Evolutionary conservation across 495 filamentous ascomycete genomes (phyloP).

Genomic region (Podospora australis): DNA sequence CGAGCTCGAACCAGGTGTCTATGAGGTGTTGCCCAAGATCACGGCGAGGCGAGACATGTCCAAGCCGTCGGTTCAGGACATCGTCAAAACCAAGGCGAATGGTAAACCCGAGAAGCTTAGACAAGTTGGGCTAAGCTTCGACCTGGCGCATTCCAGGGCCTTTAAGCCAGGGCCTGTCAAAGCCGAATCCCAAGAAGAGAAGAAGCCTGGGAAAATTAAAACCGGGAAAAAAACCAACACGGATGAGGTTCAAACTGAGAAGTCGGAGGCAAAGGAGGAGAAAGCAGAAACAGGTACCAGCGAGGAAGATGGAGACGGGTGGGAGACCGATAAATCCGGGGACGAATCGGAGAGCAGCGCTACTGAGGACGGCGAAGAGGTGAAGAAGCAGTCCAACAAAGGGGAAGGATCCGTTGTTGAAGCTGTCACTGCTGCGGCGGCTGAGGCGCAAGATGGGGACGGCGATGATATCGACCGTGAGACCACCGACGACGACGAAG

Average conservation of each 20-base stretch:
- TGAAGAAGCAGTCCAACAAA: not conserved
- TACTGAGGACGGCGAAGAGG: not conserved
- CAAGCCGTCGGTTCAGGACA: slow-evolving; percentile 56
- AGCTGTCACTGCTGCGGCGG: not conserved
- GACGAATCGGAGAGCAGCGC: slow-evolving; percentile 23
- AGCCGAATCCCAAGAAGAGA: not conserved
- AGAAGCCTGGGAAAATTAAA: slow-evolving; percentile 30
- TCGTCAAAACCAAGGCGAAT: slow-evolving; percentile 56
- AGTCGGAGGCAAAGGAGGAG: slow-evolving; percentile 24
- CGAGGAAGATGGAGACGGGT: slow-evolving; percentile 12
- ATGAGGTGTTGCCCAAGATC: slow-evolving; percentile 73
- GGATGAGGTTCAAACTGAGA: slow-evolving; percentile 36
- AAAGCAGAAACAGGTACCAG: slow-evolving; percentile 24
- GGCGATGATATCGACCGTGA: not conserved
- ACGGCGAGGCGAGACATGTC: slow-evolving; percentile 54
- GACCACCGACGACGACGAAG: not conserved
- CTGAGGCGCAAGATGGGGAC: not conserved
- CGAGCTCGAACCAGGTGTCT: slow-evolving; percentile 73
- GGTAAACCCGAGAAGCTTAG: slow-evolving; percentile 71
- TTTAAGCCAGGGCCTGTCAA: slow-evolving; percentile 42
- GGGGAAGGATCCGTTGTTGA: too few species aligned
- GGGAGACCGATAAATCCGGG: slow-evolving; percentile 17
- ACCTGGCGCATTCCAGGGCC: slow-evolving; percentile 76
- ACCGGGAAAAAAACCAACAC: slow-evolving; percentile 40
- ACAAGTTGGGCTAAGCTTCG: slow-evolving; percentile 73